Conservation (phyloP, 257 asterid species). For the Mentha longifolia region DNA sequence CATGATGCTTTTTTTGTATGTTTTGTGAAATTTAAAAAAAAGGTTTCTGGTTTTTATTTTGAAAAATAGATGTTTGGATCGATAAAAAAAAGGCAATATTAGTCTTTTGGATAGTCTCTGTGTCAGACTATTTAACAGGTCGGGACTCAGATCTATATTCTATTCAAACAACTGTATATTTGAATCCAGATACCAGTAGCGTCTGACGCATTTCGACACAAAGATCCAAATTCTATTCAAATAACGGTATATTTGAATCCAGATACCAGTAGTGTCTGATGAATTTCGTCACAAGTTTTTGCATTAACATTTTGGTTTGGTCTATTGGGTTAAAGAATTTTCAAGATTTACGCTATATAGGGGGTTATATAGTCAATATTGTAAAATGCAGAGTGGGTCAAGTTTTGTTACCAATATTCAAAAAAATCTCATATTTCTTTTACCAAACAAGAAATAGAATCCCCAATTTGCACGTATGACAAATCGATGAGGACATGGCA, state of each 20-base stretch:
- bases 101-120: background rate
- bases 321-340: background rate
- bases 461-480: conserved; percentile 37
- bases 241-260: too few relatives aligned
- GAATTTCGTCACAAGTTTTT: too few relatives aligned
- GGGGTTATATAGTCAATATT: background rate
- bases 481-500: conserved; percentile 31
- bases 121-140: background rate
- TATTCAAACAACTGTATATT: background rate
- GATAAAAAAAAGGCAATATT: background rate
- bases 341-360: conserved; percentile 6
- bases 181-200: too few relatives aligned
- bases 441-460: conserved; percentile 16
- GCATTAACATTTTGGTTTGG: background rate
- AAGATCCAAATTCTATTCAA: too few relatives aligned
- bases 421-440: background rate
- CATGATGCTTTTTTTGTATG: conserved; percentile 35
- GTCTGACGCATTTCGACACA: too few relatives aligned
- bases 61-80: conserved; percentile 4
- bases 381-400: background rate
- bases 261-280: too few relatives aligned
- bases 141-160: background rate
- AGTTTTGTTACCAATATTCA: background rate
- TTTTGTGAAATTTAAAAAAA: conserved; percentile 1
- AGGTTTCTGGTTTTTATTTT: conserved; percentile 22